Base-by-base conservation (phyloP, 805 yeast species). In the Cyberlindnera veronae region DNA sequence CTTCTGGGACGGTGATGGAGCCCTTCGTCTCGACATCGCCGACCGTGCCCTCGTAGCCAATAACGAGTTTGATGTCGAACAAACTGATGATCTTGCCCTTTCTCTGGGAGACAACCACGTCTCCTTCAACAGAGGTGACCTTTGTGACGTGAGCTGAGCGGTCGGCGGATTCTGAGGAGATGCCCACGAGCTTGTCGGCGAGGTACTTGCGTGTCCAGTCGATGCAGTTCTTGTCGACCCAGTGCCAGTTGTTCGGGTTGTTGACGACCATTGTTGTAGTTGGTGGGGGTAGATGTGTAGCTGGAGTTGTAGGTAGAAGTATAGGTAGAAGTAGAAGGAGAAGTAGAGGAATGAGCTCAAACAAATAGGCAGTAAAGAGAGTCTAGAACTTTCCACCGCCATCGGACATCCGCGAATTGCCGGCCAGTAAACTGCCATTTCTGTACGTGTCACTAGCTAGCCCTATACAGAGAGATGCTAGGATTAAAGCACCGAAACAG, bases 231-330 rank as follows among this genome's bases (percentile, higher is more conserved):
- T 91, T 91, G 67, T 91, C 97, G 48, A 90, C 97, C 98, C 98
- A 93, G 72, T 93, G 99, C 99, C 99, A 91, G 68, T 91, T 91
- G 65, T 93, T 93, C 29, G 98, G 98, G 73, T 91, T 93, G 66
- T 88, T 84, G 23, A 93, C 90, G 29, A 86, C 97, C 97, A 91
- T 91, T 32, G 5, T 26, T 33, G 29, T 21, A 9, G 26, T 9
- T 22, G 8, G 26, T 22, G 26, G 8, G 26, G 8, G 26, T 22
- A 12, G 8, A 12, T 8, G 12, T 22, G 12, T n/a, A n/a, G n/a
- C n/a, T n/a, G n/a, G n/a, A n/a, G n/a, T n/a, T n/a, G n/a, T n/a
- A n/a, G n/a, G n/a, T n/a, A n/a, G n/a, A n/a, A n/a, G n/a, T n/a
- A n/a, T n/a, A n/a, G n/a, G n/a, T n/a, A n/a, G n/a, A n/a, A n/a